These are phyloP conservation scores for Plasmodium chabaudi DNA, from an alignment of 169 alveolate species.

Conservation along the genomic window DNA sequence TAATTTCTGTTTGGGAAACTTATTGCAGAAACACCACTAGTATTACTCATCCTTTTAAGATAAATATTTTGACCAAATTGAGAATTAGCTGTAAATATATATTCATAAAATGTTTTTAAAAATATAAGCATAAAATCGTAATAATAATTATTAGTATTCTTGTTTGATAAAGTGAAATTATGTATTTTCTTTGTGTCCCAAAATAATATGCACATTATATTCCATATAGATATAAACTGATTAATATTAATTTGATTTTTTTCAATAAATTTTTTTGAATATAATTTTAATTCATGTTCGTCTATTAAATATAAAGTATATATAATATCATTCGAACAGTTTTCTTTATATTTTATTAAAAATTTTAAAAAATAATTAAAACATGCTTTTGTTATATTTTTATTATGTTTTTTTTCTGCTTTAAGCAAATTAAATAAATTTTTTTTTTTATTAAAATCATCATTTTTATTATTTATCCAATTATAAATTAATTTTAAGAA, in stretches of 20 bases:
- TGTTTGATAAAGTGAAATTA: conserved; percentile 25
- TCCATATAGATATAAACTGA: conserved; percentile 65
- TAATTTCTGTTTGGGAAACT: too few species aligned
- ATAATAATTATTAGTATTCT: conserved; percentile 35
- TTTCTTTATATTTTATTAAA: conserved; percentile 54
- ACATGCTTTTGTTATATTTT: conserved; percentile 20
- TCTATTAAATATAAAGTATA: conserved; percentile 44
- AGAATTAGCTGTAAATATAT: neutral
- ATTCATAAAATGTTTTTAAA: conserved; percentile 34
- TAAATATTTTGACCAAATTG: too few species aligned
- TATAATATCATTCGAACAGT: conserved; percentile 62
- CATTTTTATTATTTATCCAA: conserved; percentile 61
- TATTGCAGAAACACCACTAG: too few species aligned
- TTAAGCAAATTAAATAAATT: conserved; percentile 36
- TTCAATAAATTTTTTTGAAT: conserved; percentile 27
- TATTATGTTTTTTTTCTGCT: conserved; percentile 29
- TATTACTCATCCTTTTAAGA: too few species aligned
- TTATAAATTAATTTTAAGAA: conserved; percentile 37
- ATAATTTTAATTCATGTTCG: conserved; percentile 16
- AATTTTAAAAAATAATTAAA: conserved; percentile 33
- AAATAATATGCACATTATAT: conserved; percentile 53
- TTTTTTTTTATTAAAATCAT: conserved; percentile 36
- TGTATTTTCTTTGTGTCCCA: conserved; percentile 62
- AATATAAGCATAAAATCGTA: conserved; percentile 68
- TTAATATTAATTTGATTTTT: conserved; percentile 42